phyloP scores from a whole-genome alignment of 768 basidiomycete species.

The Naganishia vishniacii region DNA sequence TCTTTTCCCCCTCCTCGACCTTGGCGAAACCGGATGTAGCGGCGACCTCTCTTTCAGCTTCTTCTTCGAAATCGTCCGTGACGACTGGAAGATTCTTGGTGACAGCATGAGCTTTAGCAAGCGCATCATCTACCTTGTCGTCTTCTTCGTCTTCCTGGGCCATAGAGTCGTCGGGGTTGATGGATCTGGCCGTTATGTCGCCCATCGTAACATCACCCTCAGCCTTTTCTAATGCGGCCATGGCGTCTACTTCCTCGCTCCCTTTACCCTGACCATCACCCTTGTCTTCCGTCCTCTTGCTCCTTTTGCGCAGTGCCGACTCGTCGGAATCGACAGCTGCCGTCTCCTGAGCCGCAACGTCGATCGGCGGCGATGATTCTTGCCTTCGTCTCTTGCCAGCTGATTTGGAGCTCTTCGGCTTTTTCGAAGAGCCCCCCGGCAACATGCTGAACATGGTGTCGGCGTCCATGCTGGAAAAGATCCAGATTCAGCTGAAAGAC shows the following conservation, averaged over 20 bases:
- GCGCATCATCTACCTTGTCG: conserved; percentile 23
- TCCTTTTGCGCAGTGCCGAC: conserved; percentile 12
- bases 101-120: conserved; percentile 6
- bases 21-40: conserved; percentile 82
- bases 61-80: conserved; percentile 89
- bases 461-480: too few species aligned
- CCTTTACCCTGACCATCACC: background rate
- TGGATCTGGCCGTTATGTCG: conserved; percentile 29
- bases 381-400: conserved; percentile 1
- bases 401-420: conserved; percentile 15
- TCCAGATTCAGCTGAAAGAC: too few species aligned
- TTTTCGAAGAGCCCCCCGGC: conserved; percentile 72
- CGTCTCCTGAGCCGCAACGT: conserved; percentile 40
- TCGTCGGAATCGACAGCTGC: conserved; percentile 40
- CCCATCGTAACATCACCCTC: conserved; percentile 19
- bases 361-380: background rate
- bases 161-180: conserved; percentile 4
- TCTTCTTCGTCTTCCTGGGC: conserved; percentile 22
- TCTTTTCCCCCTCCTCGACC: conserved; percentile 40
- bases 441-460: conserved; percentile 50
- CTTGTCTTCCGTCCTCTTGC: conserved; percentile 9
- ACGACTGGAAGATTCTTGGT: conserved; percentile 62
- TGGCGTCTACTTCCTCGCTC: conserved; percentile 21
- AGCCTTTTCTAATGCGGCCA: conserved; percentile 27
- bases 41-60: conserved; percentile 84